A percentile compares a stretch with the other conserved stretches of the same genome.
These are phyloP conservation scores for Chlamydomonas schloesseri DNA, from an alignment of 139 green algal genomes.

Conservation along the genomic window DNA sequence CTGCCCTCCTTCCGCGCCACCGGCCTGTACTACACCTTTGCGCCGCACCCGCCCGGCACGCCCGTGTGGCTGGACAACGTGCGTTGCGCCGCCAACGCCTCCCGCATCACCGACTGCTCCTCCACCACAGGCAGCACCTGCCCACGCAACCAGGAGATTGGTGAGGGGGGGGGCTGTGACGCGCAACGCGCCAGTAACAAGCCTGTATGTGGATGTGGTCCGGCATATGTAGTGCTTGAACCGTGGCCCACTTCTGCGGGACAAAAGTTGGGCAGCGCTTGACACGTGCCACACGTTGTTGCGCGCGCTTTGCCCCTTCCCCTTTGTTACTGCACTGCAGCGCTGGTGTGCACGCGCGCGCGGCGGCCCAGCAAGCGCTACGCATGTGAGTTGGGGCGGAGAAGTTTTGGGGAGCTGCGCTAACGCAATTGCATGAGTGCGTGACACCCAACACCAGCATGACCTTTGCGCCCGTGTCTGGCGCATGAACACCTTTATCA, in stretches of 20 bases:
- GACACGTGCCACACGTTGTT: no score
- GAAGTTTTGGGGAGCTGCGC: no score
- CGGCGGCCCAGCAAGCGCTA: background rate
- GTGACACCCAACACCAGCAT: background rate
- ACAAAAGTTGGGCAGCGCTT: no score
- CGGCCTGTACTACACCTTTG: slow-evolving; percentile 17
- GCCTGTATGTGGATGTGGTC: background rate
- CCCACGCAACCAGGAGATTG: background rate
- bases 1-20: background rate
- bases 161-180: background rate
- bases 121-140: background rate
- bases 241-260: no score
- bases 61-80: slow-evolving; percentile 11
- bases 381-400: slow-evolving; percentile 20
- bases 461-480: no score
- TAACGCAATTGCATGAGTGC: no score
- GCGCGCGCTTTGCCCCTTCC: background rate
- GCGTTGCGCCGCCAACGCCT: background rate
- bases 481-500: no score
- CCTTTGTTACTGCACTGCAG: background rate
- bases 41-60: background rate
- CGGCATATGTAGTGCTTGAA: no score
- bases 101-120: background rate
- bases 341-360: background rate
- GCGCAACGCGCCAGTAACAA: no score